phyloP scores from a whole-genome alignment of 345 rosid species.

The Luvunga scandens region DNA sequence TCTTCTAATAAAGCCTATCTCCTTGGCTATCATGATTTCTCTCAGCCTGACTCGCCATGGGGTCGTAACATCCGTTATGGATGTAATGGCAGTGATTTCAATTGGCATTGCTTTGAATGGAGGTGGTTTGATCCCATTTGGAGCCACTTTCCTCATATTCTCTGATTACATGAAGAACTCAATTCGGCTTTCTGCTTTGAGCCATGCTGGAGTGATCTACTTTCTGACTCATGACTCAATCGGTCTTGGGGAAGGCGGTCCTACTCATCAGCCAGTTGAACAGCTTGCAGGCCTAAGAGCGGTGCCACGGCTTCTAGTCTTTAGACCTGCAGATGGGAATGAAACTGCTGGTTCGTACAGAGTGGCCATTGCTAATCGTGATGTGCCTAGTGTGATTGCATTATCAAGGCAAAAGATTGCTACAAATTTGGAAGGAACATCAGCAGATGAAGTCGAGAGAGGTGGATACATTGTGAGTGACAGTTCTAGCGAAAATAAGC shows the following conservation, averaged over 20 bases:
- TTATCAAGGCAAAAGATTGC: slow-evolving; percentile 34
- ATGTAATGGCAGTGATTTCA: slow-evolving; percentile 36
- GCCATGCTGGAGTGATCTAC: slow-evolving; percentile 36
- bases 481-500: slow-evolving; percentile 18
- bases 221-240: slow-evolving; percentile 40
- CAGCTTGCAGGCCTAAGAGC: slow-evolving; percentile 38
- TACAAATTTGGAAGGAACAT: slow-evolving; percentile 26
- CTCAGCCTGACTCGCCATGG: slow-evolving; percentile 12
- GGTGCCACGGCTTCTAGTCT: slow-evolving; percentile 27
- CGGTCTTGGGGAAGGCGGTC: slow-evolving; percentile 45
- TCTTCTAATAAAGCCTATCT: slow-evolving; percentile 32
- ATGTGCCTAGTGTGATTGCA: slow-evolving; percentile 26
- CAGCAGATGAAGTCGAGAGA: slow-evolving; percentile 9
- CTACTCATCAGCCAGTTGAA: slow-evolving; percentile 42
- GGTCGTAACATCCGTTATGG: slow-evolving; percentile 34
- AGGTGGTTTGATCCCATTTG: slow-evolving; percentile 27
- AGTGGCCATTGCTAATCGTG: slow-evolving; percentile 17
- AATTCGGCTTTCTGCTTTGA: slow-evolving; percentile 33
- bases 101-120: slow-evolving; percentile 39
- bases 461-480: slow-evolving; percentile 37
- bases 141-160: slow-evolving; percentile 37
- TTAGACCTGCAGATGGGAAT: slow-evolving; percentile 39
- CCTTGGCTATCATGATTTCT: slow-evolving; percentile 21
- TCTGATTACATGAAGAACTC: slow-evolving; percentile 39
- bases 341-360: slow-evolving; percentile 42